Evolutionary conservation across 2,329 filamentous ascomycete species (phyloP).

Genomic region (Fusarium dlaminii): DNA sequence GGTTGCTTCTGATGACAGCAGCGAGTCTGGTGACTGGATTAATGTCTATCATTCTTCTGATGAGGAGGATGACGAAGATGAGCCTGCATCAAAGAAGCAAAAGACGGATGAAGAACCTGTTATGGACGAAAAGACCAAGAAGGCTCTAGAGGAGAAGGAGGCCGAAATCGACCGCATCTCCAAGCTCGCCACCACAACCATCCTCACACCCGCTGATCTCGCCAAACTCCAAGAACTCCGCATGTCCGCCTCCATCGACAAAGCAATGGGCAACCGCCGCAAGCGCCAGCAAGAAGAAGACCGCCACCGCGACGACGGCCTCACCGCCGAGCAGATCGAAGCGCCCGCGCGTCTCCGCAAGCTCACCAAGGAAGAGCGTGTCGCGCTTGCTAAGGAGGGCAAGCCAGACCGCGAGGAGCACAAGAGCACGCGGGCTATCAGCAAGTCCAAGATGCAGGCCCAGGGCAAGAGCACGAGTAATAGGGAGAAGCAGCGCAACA

Average conservation of each 20-base stretch:
- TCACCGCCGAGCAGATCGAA: conserved; percentile 93
- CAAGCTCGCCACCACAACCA: conserved; percentile 88
- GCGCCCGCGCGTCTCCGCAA: conserved; percentile 84
- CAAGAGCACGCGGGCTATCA: conserved; percentile 84
- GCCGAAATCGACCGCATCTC: conserved; percentile 63
- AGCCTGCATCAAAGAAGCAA: conserved; percentile 63
- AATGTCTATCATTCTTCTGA: conserved; percentile 87
- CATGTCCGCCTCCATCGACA: conserved; percentile 75
- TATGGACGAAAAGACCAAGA: conserved; percentile 55
- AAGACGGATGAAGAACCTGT: conserved; percentile 47
- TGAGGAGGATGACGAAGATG: conserved; percentile 72
- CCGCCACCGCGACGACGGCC: conserved; percentile 83
- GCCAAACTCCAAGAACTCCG: conserved; percentile 92
- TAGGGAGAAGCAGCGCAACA: conserved; percentile 94
- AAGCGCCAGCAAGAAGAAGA: conserved; percentile 60
- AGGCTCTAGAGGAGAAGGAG: conserved; percentile 48
- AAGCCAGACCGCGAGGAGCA: conserved; percentile 82
- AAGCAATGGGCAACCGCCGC: conserved; percentile 59
- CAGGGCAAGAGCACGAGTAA: conserved; percentile 97
- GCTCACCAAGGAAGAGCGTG: conserved; percentile 87
- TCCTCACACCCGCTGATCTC: conserved; percentile 95
- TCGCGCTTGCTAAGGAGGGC: conserved; percentile 83
- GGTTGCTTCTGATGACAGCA: conserved; percentile 67
- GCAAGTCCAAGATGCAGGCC: conserved; percentile 85
- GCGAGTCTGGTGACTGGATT: conserved; percentile 90